A percentile compares a stretch with the other conserved stretches of the same genome.
Evolutionary conservation across 2,329 filamentous ascomycete genomes (phyloP).

Genomic region (Ceratocystis lukuohia): DNA sequence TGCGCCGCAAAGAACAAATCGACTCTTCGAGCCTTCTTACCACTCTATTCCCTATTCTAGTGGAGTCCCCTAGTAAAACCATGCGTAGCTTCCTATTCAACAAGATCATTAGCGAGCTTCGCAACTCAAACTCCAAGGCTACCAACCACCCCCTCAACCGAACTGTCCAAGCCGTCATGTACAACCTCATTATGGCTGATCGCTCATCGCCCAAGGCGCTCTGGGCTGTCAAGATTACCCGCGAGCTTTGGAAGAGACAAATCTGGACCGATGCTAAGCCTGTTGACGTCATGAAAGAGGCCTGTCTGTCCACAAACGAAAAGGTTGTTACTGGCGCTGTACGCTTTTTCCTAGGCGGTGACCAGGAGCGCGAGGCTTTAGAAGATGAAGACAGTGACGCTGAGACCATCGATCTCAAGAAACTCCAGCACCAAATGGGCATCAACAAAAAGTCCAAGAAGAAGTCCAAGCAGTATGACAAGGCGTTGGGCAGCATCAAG

Average conservation of each 20-base stretch:
- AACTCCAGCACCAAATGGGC: constrained; percentile 68
- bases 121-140: constrained; percentile 71
- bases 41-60: constrained; percentile 85
- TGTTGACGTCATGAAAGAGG: constrained; percentile 97
- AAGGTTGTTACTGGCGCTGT: constrained; percentile 83
- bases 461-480: constrained; percentile 62
- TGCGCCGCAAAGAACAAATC: constrained; percentile 84
- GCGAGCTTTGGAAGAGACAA: constrained; percentile 92
- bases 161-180: constrained; percentile 83
- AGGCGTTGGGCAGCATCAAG: constrained; percentile 71
- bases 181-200: constrained; percentile 80
- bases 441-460: constrained; percentile 98
- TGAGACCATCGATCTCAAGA: constrained; percentile 62
- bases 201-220: constrained; percentile 72
- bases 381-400: constrained; percentile 83
- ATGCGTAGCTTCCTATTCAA: constrained; percentile 69
- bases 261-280: constrained; percentile 91
- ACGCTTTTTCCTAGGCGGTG: constrained; percentile 87
- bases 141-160: constrained; percentile 89
- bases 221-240: constrained; percentile 90
- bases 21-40: constrained; percentile 74
- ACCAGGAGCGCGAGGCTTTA: constrained; percentile 86
- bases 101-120: constrained; percentile 84
- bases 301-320: constrained; percentile 74
- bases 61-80: constrained; percentile 83